Conservation (phyloP, 2,329 filamentous ascomycete species). For the Fusarium sp. region DNA sequence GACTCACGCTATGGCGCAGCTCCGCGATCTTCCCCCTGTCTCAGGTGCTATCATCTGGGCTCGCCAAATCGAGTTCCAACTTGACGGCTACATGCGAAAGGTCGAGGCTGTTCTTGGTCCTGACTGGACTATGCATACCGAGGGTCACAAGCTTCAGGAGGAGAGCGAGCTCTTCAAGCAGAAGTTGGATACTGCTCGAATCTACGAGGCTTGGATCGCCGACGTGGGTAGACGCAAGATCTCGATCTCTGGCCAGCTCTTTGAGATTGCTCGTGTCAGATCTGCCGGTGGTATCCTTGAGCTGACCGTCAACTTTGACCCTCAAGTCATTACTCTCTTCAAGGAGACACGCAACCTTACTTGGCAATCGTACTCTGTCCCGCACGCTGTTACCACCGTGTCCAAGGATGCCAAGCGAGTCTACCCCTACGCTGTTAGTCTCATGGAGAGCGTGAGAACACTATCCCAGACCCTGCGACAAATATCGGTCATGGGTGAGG, state of each 20-base stretch:
- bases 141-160: slow-evolving; percentile 91
- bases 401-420: slow-evolving; percentile 99
- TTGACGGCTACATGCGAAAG: slow-evolving; percentile 97
- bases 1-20: slow-evolving; percentile 96
- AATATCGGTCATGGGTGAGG: slow-evolving; percentile 87
- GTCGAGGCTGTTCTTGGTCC: slow-evolving; percentile 97
- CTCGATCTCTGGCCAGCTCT: slow-evolving; percentile 90
- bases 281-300: slow-evolving; percentile 92
- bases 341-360: slow-evolving; percentile 97
- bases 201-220: slow-evolving; percentile 95
- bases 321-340: slow-evolving; percentile 96
- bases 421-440: slow-evolving; percentile 95
- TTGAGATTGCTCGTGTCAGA: slow-evolving; percentile 88
- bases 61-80: slow-evolving; percentile 94
- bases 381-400: slow-evolving; percentile 93
- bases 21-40: slow-evolving; percentile 94
- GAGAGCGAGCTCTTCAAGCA: slow-evolving; percentile 95
- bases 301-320: slow-evolving; percentile 94
- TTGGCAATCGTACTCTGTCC: slow-evolving; percentile 95
- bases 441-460: slow-evolving; percentile 99
- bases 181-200: slow-evolving; percentile 92
- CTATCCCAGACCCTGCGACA: slow-evolving; percentile 88
- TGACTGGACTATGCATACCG: slow-evolving; percentile 93
- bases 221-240: slow-evolving; percentile 91
- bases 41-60: slow-evolving; percentile 98